Conservation (phyloP, 345 rosid species). For the Garcia nutans region DNA sequence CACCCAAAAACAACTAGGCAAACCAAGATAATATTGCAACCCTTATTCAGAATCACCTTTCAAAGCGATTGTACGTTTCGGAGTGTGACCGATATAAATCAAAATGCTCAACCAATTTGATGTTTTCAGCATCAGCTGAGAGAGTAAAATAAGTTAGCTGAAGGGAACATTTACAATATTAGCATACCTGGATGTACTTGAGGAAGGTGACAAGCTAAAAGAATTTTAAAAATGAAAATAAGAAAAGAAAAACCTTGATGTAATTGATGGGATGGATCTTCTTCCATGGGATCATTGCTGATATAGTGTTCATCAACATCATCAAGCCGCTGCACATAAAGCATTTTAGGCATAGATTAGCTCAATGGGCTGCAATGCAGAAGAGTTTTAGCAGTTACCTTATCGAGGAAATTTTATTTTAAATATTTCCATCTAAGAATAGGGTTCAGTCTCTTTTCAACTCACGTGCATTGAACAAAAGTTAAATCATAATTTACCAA, state of each 20-base stretch:
- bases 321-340: conserved; percentile 61
- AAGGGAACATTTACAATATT: not conserved
- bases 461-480: not conserved
- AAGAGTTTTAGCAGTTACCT: not conserved
- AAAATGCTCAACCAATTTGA: conserved; percentile 63
- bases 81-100: conserved; percentile 50
- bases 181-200: not conserved
- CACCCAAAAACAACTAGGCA: not conserved
- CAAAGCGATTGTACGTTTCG: conserved; percentile 52
- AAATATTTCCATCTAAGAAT: not conserved
- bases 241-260: conserved; percentile 64
- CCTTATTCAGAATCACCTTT: conserved; percentile 43
- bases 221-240: not conserved
- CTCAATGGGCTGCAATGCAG: not conserved
- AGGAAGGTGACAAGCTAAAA: not conserved
- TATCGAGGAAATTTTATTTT: not conserved
- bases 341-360: not conserved
- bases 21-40: not conserved
- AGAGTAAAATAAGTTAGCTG: conserved; percentile 20
- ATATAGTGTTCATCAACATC: conserved; percentile 44
- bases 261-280: conserved; percentile 37
- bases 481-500: not conserved
- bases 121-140: conserved; percentile 69
- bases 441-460: not conserved
- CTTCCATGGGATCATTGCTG: conserved; percentile 38